Evolutionary conservation across 257 asterid species (phyloP), one percentile per base, ranked within the genome.

Genomic region (Salvia splendens): DNA sequence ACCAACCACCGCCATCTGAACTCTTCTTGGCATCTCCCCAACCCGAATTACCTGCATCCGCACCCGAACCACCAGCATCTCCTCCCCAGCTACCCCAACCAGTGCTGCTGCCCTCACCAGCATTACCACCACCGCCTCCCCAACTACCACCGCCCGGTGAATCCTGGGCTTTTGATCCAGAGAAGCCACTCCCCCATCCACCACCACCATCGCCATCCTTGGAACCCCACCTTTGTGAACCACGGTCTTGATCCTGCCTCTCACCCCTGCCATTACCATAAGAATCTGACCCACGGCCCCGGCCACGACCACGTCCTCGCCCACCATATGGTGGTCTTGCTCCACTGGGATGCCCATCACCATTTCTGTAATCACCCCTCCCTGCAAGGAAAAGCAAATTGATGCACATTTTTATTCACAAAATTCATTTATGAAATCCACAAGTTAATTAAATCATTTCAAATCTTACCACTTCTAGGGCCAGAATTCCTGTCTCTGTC

Each of bases 341-440:
- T 30, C 95, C 89, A 73, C 85, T 77, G 10, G 83, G 79, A 73
- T 85, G 94, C 51, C 75, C 80, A 47, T 75, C 83, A 62, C 91
- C 84, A 70, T 76, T 82, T 75, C 91, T 77, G 79, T 79, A 78
- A 73, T 86, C 97, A 73, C 80, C 86, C 76, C 95, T 85, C 70
- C 97, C 96, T 89, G 81, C 64, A 64, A 68, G 52, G 49, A 78
- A 69, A 65, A 64, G 49, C 54, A 53, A 57, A 35, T 63, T 16
- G 52, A 38, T 9, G 0, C 42, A 8, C 35, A 8, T 10, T 42
- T 56, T 8, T 30, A 5, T 7, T 16, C 14, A 15, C 2, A 7
- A 7, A 38, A 38, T 8, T 40, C 1, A 6, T 3, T 14, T 43
- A 5, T 35, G 46, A 50, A 12, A 6, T 24, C 53, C 67, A 57